These are phyloP conservation scores for Backusella morwellensis DNA, from an alignment of 192 early-diverging fungal genomes.

Conservation along the genomic window DNA sequence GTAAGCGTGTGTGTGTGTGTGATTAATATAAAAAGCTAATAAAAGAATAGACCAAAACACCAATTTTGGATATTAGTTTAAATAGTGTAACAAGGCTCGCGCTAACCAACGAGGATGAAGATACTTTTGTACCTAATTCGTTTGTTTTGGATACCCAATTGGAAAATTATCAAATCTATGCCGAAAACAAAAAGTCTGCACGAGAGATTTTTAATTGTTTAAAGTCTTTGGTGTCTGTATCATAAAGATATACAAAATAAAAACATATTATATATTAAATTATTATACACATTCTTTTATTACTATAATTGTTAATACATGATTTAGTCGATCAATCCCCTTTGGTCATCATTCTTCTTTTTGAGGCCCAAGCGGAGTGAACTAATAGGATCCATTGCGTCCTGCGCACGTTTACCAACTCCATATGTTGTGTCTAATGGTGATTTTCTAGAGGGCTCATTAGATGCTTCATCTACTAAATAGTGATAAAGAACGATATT, in stretches of 20 bases:
- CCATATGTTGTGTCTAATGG: neutral
- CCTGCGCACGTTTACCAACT: neutral
- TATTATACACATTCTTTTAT: neutral
- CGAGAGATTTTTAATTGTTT: constrained; percentile 25
- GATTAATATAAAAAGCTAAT: neutral
- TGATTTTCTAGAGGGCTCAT: neutral
- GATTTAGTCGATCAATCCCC: neutral
- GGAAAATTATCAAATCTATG: constrained; percentile 26
- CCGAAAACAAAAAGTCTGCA: constrained; percentile 24
- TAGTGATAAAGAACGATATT: neutral
- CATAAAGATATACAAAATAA: neutral
- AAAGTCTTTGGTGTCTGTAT: constrained; percentile 7
- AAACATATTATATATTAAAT: neutral
- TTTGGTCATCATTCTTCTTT: neutral
- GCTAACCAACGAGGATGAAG: constrained; percentile 19
- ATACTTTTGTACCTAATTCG: constrained; percentile 32
- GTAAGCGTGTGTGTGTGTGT: constrained; percentile 13
- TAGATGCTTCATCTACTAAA: neutral
- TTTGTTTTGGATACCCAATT: constrained; percentile 19
- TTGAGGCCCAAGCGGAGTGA: neutral
- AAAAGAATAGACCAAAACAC: constrained; percentile 13
- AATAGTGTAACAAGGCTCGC: constrained; percentile 3
- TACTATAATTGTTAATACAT: neutral
- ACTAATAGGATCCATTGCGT: constrained; percentile 7
- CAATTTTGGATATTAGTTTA: constrained; percentile 20